Base-by-base conservation (phyloP, 2,329 filamentous ascomycete genomes). In the Colletotrichum gloeosporioides region DNA sequence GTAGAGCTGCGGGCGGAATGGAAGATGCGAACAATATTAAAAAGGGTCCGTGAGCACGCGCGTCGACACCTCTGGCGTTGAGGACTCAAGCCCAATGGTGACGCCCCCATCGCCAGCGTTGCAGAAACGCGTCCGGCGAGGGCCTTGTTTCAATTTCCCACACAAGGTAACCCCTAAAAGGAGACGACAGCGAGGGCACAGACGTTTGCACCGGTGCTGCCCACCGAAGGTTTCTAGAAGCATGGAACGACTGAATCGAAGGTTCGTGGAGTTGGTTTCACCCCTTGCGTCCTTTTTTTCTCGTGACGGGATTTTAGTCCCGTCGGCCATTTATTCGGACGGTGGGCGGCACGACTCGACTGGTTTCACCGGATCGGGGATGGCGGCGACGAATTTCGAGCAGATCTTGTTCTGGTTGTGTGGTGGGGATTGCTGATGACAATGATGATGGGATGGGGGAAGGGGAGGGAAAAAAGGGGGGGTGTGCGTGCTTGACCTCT, bases 121-220 rank as follows among this genome's bases (percentile, higher is more conserved):
- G 70, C 74, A 76, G 70, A 76, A 76, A 64, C 59, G 49, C 74
- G 59, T 69, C 65, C 59, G 64, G n/a, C 49, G 65, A 69, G 62
- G 67, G 72, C 66, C 66, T 62, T 75, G 75, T 75, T 77, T 77
- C 75, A 77, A 77, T 77, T 67, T 75, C 72, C 61, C 63, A 49
- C 34, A 74, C 61, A 67, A 75, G 62, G 66, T 62, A 53, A 53
- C 71, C 71, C 71, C 66, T 71, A 75, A 75, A 66, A 62, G 63
- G 66, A 71, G 65, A 71, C n/a, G 61, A 65, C 70, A 67, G 76
- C 76, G 73, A 77, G 74, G 62, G 76, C 76, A 77, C 76, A 73
- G 74, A 77, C 66, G 44, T 18, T 63, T 10, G 34, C 39, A 8
- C 62, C 29, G 16, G 66, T 68, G 49, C 39, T 62, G 31, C 36